phyloP scores from a whole-genome alignment of 306 rosid genomes.

The Malus asiatica region DNA sequence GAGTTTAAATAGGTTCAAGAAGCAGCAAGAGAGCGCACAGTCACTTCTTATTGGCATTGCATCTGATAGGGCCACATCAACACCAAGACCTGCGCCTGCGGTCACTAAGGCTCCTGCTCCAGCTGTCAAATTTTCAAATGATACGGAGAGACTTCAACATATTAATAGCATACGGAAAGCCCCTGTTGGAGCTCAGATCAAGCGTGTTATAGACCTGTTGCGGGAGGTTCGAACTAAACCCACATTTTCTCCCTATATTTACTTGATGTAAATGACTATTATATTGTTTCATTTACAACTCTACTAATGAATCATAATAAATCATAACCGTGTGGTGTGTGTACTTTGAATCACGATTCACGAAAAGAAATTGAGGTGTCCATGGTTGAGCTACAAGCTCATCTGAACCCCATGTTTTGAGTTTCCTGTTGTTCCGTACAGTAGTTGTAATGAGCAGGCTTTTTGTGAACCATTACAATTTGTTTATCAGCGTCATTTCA shows the following conservation, averaged over 20 bases:
- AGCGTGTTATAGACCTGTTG: slow-evolving; percentile 75
- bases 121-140: slow-evolving; percentile 74
- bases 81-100: slow-evolving; percentile 24
- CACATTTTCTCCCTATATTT: background rate
- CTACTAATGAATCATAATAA: background rate
- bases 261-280: background rate
- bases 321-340: background rate
- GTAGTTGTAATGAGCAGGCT: background rate
- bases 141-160: slow-evolving; percentile 90
- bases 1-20: slow-evolving; percentile 54
- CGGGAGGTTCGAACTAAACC: slow-evolving; percentile 43
- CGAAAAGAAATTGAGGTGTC: background rate
- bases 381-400: background rate
- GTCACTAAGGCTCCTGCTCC: slow-evolving; percentile 40
- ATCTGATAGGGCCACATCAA: slow-evolving; percentile 24
- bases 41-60: slow-evolving; percentile 63
- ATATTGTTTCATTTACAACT: background rate
- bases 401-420: background rate
- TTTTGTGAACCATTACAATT: too few relatives aligned
- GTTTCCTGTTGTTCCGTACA: background rate
- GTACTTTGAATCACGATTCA: background rate
- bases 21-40: slow-evolving; percentile 67
- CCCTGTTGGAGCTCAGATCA: slow-evolving; percentile 90
- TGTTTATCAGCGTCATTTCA: too few relatives aligned
- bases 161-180: slow-evolving; percentile 67